Percentiles rank a stretch among this genome's conserved stretches.
Evolutionary conservation across 306 rosid species (phyloP).

Genomic region (Prunus fruticosa): DNA sequence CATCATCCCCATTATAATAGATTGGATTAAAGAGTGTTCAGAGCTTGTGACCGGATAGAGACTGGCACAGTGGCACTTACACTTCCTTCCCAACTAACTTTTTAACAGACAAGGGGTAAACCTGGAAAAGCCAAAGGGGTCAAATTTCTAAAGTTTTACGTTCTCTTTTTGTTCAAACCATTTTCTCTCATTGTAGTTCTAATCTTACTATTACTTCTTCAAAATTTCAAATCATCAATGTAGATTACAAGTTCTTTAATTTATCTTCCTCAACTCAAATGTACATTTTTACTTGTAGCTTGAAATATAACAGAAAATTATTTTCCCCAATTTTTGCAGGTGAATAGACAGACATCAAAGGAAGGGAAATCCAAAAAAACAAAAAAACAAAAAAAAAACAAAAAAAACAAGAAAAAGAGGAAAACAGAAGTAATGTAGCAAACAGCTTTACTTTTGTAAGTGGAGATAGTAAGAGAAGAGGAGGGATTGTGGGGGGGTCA

Average conservation of each 20-base stretch:
- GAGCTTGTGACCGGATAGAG: neutral
- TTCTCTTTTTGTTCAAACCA: neutral
- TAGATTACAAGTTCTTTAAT: neutral
- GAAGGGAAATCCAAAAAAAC: slow-evolving; percentile 11
- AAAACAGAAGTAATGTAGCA: slow-evolving; percentile 28
- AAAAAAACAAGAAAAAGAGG: neutral
- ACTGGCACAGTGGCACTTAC: neutral
- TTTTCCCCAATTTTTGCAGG: slow-evolving; percentile 36
- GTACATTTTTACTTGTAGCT: neutral
- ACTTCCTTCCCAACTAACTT: slow-evolving; percentile 18
- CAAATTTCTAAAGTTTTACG: neutral
- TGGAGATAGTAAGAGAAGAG: slow-evolving; percentile 39
- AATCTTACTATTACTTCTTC: neutral
- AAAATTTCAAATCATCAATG: neutral
- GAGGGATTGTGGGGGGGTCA: slow-evolving; percentile 5
- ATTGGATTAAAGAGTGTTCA: neutral
- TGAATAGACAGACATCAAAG: slow-evolving; percentile 16
- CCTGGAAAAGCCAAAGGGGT: neutral
- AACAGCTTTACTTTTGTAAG: slow-evolving; percentile 52
- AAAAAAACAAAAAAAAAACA: neutral
- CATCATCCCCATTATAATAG: neutral
- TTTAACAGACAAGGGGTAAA: slow-evolving; percentile 16
- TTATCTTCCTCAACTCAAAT: neutral
- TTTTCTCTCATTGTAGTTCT: neutral
- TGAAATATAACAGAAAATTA: neutral